Base-by-base conservation (phyloP, 805 yeast species). In the Candida orba region DNA sequence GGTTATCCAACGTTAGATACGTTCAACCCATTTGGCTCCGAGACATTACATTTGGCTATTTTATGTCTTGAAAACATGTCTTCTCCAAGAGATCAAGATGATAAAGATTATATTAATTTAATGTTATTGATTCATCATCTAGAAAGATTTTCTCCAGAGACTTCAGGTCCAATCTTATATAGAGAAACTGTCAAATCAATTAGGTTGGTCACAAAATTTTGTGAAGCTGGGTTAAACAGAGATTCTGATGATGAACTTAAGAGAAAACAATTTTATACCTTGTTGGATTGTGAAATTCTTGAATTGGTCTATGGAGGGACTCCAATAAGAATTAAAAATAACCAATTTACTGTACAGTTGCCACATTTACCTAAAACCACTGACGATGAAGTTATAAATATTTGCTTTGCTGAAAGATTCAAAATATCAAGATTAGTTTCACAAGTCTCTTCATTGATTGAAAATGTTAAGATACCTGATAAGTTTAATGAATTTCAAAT, bases 221-320 rank as follows among this genome's bases (percentile, higher is more conserved):
- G 36, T 4, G 41, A 30, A 14, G 18, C 15, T 6, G 17, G 25
- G 4, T 17, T 45, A 6, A 38, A 33, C 6, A 24, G 29, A 7
- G 48, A 45, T 22, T 29, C 42, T 4, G 33, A 18, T 4, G 25
- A 29, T 8, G 39, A 41, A 9, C 6, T 27, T 4, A 35, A 14
- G 12, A 39, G 48, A 45, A 41, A 45, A 23, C 14, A 37, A 24
- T 45, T 45, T 42, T 29, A 41, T 17, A 31, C 39, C 3, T 18
- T 35, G 2, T 15, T 45, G n/a, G 44, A 45, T 18, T 24, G 23
- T 33, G 44, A 42, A 20, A 32, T 27, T 14, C n/a, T 39, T 17
- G 43, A 38, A 23, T 39, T 45, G 15, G n/a, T 45, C 6, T 39
- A 39, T 25, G 31, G 34, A 6, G 37, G 39, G 2, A 7, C 15